phyloP scores from a whole-genome alignment of 2,329 filamentous ascomycete genomes.

The Microascus cirrosus region DNA sequence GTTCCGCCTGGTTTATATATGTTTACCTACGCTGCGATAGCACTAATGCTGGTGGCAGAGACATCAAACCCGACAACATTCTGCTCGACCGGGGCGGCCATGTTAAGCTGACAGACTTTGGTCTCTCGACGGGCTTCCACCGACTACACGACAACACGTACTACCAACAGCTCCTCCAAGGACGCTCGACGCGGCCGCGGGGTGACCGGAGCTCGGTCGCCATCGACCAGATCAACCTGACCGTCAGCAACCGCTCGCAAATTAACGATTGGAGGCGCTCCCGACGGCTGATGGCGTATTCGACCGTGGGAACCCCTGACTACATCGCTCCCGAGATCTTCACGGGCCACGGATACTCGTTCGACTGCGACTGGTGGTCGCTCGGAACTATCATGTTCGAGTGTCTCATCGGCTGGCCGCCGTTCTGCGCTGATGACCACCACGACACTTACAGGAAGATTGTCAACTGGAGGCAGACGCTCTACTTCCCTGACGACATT shows the following conservation, averaged over 20 bases:
- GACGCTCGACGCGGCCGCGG: conserved; percentile 57
- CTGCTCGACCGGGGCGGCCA: conserved; percentile 89
- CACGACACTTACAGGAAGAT: conserved; percentile 99
- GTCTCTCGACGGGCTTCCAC: conserved; percentile 94
- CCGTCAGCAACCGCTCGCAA: conserved; percentile 91
- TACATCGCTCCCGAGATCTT: conserved; percentile 99
- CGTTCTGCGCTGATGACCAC: conserved; percentile 95
- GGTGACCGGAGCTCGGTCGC: conserved; percentile 82
- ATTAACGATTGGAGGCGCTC: conserved; percentile 99
- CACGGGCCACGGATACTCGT: conserved; percentile 89
- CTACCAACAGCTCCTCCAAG: conserved; percentile 90
- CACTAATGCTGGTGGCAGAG: conserved; percentile 40
- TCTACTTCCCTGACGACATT: conserved; percentile 96
- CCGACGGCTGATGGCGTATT: conserved; percentile 90
- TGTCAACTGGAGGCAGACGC: conserved; percentile 90
- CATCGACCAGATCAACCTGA: conserved; percentile 95
- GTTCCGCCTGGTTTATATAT: conserved; percentile 16
- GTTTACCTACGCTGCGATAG: not conserved
- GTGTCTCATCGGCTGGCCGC: conserved; percentile 95
- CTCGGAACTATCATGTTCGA: conserved; percentile 99
- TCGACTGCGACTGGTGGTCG: conserved; percentile 98
- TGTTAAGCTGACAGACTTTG: conserved; percentile 97
- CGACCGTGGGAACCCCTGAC: conserved; percentile 93
- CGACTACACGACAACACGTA: conserved; percentile 97
- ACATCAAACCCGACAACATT: conserved; percentile 99